Evolutionary conservation across 2,329 filamentous ascomycete species (phyloP), one percentile per base, ranked within the genome.

Genomic region (Coniosporium tulheliwenetii): DNA sequence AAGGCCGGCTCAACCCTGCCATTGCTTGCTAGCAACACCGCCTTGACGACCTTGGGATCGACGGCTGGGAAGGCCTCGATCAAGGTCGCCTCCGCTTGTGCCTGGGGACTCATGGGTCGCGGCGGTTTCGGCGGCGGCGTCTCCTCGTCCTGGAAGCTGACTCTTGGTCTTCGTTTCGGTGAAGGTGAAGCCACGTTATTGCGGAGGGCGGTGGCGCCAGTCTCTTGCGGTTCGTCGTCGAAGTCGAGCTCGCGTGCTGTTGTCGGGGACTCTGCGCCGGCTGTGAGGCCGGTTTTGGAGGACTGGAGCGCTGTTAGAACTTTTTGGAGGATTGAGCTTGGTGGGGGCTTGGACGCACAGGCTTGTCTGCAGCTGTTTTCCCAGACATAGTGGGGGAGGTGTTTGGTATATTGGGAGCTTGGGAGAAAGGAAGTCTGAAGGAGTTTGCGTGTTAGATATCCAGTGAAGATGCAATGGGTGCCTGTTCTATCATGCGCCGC

Each of bases 61-160:
- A 95, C 83, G 41, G 67, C 73, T 0, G 91, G 91, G 53, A 98
- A 98, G 0, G 91, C 91, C 60, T 98, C 91, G 59, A 85, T 89
- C 42, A 98, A 69, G 3, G 86, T 95, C 52, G 76, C 75, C 61
- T 89, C 81, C 38, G 85, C 86, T 65, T 93, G 82, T 60, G 93
- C 80, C 45, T 80, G 73, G 47, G 91, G 81, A 47, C 76, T 84
- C 53, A 85, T 54, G 37, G 89, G 89, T 44, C 87, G 77, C 30
- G 86, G 86, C 30, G 87, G 87, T 65, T 95, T 93, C 38, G 55
- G 46, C 34, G 81, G 72, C 10, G 86, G 86, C 16, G 79, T 62
- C 14, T 56, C 57, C 46, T 68, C 67, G 40, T 68, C 63, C 45
- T 68, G 63, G 52, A 68, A 69, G 47, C 62, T 65, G 29, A 68